phyloP scores from a whole-genome alignment of 192 early-diverging fungal genomes.

The Rhizophagus sp. region DNA sequence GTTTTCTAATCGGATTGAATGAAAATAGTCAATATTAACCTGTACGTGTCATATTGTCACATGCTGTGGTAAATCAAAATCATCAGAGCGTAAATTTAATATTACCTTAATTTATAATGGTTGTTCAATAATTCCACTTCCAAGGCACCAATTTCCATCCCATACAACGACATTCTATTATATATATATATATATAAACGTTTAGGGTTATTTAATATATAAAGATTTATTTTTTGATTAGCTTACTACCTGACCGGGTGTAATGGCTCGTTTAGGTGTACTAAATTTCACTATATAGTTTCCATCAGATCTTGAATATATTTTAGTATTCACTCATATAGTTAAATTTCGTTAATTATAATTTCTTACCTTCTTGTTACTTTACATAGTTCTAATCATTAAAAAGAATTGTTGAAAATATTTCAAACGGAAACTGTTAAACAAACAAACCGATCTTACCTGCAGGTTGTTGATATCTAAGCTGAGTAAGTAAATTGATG shows the following conservation, averaged over 20 bases:
- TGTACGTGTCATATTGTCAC: too few species aligned
- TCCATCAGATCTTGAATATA: constrained; percentile 13
- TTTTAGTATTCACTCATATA: background rate
- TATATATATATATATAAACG: background rate
- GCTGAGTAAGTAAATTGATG: constrained; percentile 10
- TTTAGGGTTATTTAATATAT: background rate
- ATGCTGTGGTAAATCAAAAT: too few species aligned
- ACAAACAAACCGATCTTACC: background rate
- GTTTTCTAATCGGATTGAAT: too few species aligned
- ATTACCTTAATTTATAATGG: background rate
- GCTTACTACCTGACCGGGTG: constrained; percentile 38
- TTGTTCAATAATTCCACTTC: constrained; percentile 43
- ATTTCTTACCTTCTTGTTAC: constrained; percentile 1
- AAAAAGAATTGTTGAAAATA: too few species aligned
- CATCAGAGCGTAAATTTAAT: too few species aligned
- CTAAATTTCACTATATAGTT: constrained; percentile 36
- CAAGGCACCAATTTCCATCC: constrained; percentile 48
- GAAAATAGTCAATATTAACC: too few species aligned
- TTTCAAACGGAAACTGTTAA: too few species aligned
- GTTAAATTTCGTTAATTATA: background rate
- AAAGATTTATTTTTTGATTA: background rate
- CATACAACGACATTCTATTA: constrained; percentile 43
- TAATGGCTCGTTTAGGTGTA: constrained; percentile 41
- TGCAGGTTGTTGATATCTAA: constrained; percentile 28
- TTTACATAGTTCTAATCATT: constrained; percentile 1